A percentile compares a stretch with the other conserved stretches of the same genome.
Conservation (phyloP, 1,139 yeast species). For the Yamadazyma sp. region DNA sequence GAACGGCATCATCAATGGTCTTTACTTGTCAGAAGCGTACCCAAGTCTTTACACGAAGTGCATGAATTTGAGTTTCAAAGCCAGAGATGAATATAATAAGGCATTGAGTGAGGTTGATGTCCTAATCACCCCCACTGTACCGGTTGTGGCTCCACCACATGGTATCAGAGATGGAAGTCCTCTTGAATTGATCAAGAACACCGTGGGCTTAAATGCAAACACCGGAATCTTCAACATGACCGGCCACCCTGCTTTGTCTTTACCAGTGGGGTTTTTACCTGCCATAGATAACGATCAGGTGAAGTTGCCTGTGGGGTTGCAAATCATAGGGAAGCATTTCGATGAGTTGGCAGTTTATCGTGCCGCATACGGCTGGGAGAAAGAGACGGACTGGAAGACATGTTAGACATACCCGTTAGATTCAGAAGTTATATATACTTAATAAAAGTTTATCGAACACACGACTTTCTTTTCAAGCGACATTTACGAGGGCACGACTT, state of each 20-base stretch:
- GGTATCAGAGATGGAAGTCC: constrained; percentile 15
- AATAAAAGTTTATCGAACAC: too few relatives aligned
- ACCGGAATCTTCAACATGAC: constrained; percentile 35
- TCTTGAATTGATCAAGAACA: constrained; percentile 20
- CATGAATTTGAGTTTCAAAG: constrained; percentile 29
- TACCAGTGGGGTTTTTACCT: constrained; percentile 31
- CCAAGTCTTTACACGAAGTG: constrained; percentile 34
- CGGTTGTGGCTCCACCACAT: constrained; percentile 16
- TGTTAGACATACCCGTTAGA: not conserved
- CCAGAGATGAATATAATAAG: constrained; percentile 27
- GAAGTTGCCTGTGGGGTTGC: constrained; percentile 31
- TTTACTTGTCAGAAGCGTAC: constrained; percentile 26
- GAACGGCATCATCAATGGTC: constrained; percentile 28
- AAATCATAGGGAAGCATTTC: constrained; percentile 17
- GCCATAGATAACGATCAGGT: constrained; percentile 17
- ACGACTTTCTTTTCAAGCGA: too few relatives aligned
- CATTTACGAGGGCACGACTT: too few relatives aligned
- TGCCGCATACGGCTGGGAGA: constrained; percentile 31
- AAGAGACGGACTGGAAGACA: constrained; percentile 25
- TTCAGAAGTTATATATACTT: too few relatives aligned
- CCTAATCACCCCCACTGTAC: constrained; percentile 14
- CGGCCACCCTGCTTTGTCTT: constrained; percentile 34
- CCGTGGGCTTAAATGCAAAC: constrained; percentile 34
- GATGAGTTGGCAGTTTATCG: constrained; percentile 14
- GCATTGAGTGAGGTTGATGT: constrained; percentile 21